Conservation (phyloP, 345 rosid species). For the Melaleuca quinquenervia region DNA sequence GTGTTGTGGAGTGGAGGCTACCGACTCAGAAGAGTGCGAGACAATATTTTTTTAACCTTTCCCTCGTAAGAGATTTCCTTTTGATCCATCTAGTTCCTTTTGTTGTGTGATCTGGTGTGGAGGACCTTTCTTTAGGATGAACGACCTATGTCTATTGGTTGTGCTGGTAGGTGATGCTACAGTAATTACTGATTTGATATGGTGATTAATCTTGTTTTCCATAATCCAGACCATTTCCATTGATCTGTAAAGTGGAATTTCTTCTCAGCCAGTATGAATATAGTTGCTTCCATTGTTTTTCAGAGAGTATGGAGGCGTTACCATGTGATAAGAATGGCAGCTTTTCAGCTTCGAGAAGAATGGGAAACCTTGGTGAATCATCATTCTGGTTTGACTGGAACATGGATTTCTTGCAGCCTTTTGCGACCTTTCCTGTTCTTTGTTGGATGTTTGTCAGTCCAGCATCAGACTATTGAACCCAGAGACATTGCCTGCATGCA, state of each 20-base stretch:
- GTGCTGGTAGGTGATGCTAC: neutral
- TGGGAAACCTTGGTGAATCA: conserved; percentile 43
- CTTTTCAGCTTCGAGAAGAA: conserved; percentile 47
- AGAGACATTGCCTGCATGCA: conserved; percentile 45
- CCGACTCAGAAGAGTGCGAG: neutral
- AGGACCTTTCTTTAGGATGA: neutral
- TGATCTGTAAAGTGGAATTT: neutral
- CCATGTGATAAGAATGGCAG: conserved; percentile 40
- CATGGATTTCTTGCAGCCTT: conserved; percentile 54
- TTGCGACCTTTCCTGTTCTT: conserved; percentile 76
- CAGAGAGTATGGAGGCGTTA: conserved; percentile 84
- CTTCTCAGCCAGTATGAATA: neutral
- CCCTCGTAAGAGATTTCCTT: neutral
- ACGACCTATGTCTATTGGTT: neutral
- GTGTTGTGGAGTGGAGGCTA: neutral
- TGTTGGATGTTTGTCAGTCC: conserved; percentile 29
- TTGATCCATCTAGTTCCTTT: neutral
- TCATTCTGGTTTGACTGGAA: conserved; percentile 23
- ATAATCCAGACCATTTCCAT: neutral
- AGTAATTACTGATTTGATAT: neutral
- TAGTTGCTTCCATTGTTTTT: neutral
- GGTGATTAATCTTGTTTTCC: neutral
- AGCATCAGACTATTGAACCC: conserved; percentile 22
- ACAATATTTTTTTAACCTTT: neutral
- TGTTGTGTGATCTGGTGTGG: neutral